Evolutionary conservation across 1,284 basidiomycete genomes (phyloP).

Genomic region (Microbotryomycetes sp.): DNA sequence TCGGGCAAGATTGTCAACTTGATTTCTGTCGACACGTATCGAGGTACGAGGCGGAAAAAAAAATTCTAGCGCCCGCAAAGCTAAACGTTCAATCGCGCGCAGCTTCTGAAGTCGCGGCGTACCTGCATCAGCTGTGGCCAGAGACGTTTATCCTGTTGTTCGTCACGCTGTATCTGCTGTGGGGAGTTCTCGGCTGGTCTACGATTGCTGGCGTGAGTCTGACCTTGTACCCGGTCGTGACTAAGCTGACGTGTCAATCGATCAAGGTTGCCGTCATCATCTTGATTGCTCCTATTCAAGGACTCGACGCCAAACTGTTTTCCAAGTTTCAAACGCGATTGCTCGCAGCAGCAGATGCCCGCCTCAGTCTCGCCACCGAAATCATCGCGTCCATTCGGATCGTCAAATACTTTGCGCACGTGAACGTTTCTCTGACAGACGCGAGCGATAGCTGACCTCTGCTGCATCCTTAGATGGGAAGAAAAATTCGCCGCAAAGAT

Average conservation of each 20-base stretch:
- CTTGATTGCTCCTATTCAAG: slow-evolving; percentile 42
- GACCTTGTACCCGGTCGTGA: slow-evolving; percentile 16
- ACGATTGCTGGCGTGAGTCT: slow-evolving; percentile 42
- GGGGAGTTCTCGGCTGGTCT: slow-evolving; percentile 44
- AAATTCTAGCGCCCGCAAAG: too few relatives aligned
- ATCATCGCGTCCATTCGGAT: slow-evolving; percentile 49
- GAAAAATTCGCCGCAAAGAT: slow-evolving; percentile 47
- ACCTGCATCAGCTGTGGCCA: slow-evolving; percentile 42
- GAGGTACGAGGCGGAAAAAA: slow-evolving; percentile 16
- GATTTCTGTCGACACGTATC: slow-evolving; percentile 50
- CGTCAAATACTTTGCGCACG: slow-evolving; percentile 37
- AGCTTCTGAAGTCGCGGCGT: slow-evolving; percentile 37
- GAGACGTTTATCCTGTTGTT: slow-evolving; percentile 44
- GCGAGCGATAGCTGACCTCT: slow-evolving; percentile 20
- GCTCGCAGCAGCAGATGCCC: slow-evolving; percentile 48
- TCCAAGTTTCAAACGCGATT: slow-evolving; percentile 45
- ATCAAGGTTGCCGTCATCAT: slow-evolving; percentile 40
- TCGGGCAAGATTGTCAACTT: slow-evolving; percentile 51
- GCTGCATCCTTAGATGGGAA: slow-evolving; percentile 49
- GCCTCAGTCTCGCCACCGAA: slow-evolving; percentile 50
- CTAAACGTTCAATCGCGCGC: too few relatives aligned
- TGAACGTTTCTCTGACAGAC: neutral
- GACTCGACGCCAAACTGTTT: slow-evolving; percentile 43
- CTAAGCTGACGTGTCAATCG: neutral
- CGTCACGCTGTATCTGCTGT: slow-evolving; percentile 46